Evolutionary conservation across 139 green algal species (phyloP), one percentile per base, ranked within the genome.

Genomic region (Klebsormidium nitens): DNA sequence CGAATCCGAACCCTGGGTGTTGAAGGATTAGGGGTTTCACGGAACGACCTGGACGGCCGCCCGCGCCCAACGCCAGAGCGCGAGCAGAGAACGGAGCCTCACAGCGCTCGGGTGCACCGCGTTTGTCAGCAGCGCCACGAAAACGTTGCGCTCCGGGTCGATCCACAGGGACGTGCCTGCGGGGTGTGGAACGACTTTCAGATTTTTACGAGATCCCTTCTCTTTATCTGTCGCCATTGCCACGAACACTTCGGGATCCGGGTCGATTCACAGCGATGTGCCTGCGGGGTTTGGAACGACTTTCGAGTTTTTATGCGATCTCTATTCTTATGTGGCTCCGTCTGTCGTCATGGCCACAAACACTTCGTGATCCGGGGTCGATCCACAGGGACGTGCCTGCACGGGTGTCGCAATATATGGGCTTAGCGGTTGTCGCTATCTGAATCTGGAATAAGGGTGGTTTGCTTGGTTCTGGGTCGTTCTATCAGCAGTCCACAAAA

Each of bases 301-400:
- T 50, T 8, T 8, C 42, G 14, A 50, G 14, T 50, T 50, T 50
- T 50, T n/a, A n/a, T n/a, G n/a, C n/a, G n/a, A n/a, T n/a, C n/a
- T n/a, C n/a, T n/a, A n/a, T n/a, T n/a, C n/a, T n/a, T n/a, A n/a
- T n/a, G n/a, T n/a, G n/a, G n/a, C n/a, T n/a, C n/a, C n/a, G n/a
- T 82, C 83, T 29, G 74, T 77, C 35, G 83, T 55, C 3, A 82
- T 49, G n/a, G 34, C 40, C 42, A 82, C 74, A 50, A 84, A 82
- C 28, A 71, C 29, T 19, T 83, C 65, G 17, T 40, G 52, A n/a
- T 82, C 64, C 29, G 76, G n/a, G 76, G 52, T 82, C 76, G n/a
- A 82, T 62, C 76, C 76, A 82, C 17, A 82, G n/a, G 1, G 64
- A 78, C 3, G 76, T 83, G 0, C 76, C 76, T 77, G 65, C 38